A percentile compares a stretch with the other conserved stretches of the same genome.
Conservation (phyloP, 2,329 filamentous ascomycete genomes). For the Fusarium sp. region DNA sequence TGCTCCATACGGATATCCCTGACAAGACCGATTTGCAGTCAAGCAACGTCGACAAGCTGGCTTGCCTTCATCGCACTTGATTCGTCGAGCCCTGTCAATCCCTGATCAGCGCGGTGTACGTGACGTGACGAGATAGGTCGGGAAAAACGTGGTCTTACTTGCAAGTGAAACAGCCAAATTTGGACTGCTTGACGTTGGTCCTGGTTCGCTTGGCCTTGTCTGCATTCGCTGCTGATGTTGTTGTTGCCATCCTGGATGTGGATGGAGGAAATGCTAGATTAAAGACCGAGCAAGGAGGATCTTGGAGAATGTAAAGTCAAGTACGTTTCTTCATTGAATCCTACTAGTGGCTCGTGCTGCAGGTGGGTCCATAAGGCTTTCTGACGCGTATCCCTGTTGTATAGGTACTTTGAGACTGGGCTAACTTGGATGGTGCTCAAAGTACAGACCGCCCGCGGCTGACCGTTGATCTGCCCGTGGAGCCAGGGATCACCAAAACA, state of each 20-base stretch:
- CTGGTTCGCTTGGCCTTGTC: conserved; percentile 33
- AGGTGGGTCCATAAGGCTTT: background rate
- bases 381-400: background rate
- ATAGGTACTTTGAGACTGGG: background rate
- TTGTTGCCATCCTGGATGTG: conserved; percentile 4
- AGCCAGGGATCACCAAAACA: background rate
- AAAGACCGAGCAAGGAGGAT: conserved; percentile 18
- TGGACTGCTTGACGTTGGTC: conserved; percentile 45
- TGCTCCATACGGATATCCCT: conserved; percentile 31
- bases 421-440: too few relatives aligned
- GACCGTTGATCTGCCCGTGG: too few relatives aligned
- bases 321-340: too few relatives aligned
- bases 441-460: background rate
- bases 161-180: conserved; percentile 45
- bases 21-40: conserved; percentile 26
- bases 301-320: too few relatives aligned
- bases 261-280: too few relatives aligned
- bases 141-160: conserved; percentile 27
- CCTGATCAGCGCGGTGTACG: conserved; percentile 7
- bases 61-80: conserved; percentile 44
- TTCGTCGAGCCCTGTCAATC: conserved; percentile 29
- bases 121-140: background rate
- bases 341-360: background rate
- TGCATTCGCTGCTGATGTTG: background rate
- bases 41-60: conserved; percentile 36